These are phyloP conservation scores for Cicer judaicum DNA, from an alignment of 306 rosid species.

Conservation along the genomic window DNA sequence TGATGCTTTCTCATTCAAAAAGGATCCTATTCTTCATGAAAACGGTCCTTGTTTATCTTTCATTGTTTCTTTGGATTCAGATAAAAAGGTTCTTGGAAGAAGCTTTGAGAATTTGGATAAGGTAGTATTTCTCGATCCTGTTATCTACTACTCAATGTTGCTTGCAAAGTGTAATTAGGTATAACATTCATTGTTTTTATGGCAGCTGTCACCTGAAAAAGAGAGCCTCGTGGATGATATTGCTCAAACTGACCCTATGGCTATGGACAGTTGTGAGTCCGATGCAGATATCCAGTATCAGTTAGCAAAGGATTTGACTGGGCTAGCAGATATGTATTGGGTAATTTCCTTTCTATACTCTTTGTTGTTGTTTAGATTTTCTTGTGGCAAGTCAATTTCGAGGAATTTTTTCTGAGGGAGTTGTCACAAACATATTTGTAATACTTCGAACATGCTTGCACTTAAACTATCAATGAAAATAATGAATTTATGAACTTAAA, in stretches of 20 bases:
- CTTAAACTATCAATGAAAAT: constrained; percentile 35
- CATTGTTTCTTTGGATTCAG: constrained; percentile 47
- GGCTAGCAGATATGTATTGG: constrained; percentile 74
- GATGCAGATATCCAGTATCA: constrained; percentile 59
- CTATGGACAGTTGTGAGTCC: constrained; percentile 58
- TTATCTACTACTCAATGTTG: constrained; percentile 31
- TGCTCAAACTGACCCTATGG: constrained; percentile 55
- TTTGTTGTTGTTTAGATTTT: constrained; percentile 26
- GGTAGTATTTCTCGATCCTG: constrained; percentile 57
- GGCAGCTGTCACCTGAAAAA: constrained; percentile 61
- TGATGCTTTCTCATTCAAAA: constrained; percentile 85
- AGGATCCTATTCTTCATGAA: constrained; percentile 48
- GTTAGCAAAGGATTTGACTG: constrained; percentile 62
- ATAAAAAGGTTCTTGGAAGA: constrained; percentile 53
- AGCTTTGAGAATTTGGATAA: constrained; percentile 55
- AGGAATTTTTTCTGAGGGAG: constrained; percentile 26
- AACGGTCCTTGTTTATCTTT: constrained; percentile 55
- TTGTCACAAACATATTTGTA: constrained; percentile 24
- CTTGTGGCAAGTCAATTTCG: constrained; percentile 31
- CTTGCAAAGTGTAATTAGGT: constrained; percentile 42
- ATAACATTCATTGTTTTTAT: constrained; percentile 29
- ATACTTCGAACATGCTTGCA: constrained; percentile 1
- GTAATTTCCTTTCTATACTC: constrained; percentile 55
- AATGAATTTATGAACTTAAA: constrained; percentile 12
- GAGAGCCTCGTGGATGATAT: constrained; percentile 60